These are phyloP conservation scores for Prunus salicina DNA, from an alignment of 306 rosid genomes.

Conservation along the genomic window DNA sequence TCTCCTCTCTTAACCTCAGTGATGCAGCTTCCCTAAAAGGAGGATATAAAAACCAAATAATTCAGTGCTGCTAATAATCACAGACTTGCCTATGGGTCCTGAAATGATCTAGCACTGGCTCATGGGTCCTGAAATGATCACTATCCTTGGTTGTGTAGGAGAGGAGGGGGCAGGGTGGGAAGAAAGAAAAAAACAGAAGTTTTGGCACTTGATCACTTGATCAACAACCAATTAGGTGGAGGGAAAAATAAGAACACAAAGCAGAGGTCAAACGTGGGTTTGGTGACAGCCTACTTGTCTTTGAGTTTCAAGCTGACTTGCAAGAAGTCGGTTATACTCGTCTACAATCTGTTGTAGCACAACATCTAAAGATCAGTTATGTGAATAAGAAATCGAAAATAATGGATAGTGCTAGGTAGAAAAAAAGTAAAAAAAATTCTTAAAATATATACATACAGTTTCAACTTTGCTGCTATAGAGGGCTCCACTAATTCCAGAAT, in stretches of 20 bases:
- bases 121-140: too few species aligned
- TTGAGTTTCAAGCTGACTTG: conserved; percentile 85
- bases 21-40: conserved; percentile 63
- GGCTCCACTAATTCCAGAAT: conserved; percentile 74
- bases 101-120: too few species aligned
- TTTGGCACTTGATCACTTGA: too few species aligned
- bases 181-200: too few species aligned
- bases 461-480: conserved; percentile 94
- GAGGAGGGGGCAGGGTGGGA: too few species aligned
- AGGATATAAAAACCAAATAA: neutral
- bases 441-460: conserved; percentile 42
- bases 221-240: neutral
- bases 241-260: neutral
- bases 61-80: neutral
- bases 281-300: conserved; percentile 62
- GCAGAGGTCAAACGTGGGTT: neutral
- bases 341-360: conserved; percentile 70
- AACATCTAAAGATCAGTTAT: conserved; percentile 25
- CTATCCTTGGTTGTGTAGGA: too few species aligned
- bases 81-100: neutral
- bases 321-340: conserved; percentile 84
- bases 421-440: neutral
- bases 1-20: conserved; percentile 44
- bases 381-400: conserved; percentile 4
- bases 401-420: neutral